Evolutionary conservation across 139 green algal genomes (phyloP), one percentile per base, ranked within the genome.

Genomic region (Prasinococcaceae sp.): DNA sequence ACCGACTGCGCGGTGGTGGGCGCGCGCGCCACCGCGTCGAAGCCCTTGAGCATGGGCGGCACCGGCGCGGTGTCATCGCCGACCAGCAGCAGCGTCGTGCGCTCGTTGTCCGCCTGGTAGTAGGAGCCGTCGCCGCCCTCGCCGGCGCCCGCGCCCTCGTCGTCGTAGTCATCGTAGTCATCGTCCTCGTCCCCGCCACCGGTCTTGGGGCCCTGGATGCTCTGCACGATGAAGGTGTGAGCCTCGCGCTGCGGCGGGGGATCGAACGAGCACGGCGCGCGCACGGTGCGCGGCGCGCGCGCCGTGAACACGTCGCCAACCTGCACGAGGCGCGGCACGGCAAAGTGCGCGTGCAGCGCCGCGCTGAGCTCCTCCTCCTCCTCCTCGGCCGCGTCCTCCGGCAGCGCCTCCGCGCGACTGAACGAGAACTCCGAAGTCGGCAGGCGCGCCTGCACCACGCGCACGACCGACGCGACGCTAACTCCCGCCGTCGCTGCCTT

Each of bases 251-350:
- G 42, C n/a, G 16, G 8, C 20, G 19, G 25, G 23, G 16, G 8
- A 17, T 17, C 36, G 19, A 20, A 10, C 9, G 63, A 30, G 3
- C 30, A n/a, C 29, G 45, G 29, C 9, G 32, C 20, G 29, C 14
- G 30, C 10, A 72, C 40, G 19, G 43, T 59, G 4, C 25, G n/a
- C 0, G 37, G 30, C 8, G 32, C n/a, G 30, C 35, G 33, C 48
- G 66, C 59, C 4, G 47, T 59, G 43, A 76, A 48, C 30, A 76
- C 39, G 28, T 76, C 68, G 2, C 68, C 64, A 2, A 19, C 36
- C 3, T 29, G n/a, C n/a, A 76, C 30, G 20, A 66, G 24, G 12
- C 64, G 39, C 8, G 23, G 36, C 4, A 19, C 47, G 5, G 29
- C 28, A 19, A 76, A 62, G 50, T 64, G 58, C 5, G 25, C 23